Percentiles rank a stretch among this genome's conserved stretches.
Evolutionary conservation across 352 stramenopile genomes (phyloP).

Genomic region (Globisporangium megalacanthum): DNA sequence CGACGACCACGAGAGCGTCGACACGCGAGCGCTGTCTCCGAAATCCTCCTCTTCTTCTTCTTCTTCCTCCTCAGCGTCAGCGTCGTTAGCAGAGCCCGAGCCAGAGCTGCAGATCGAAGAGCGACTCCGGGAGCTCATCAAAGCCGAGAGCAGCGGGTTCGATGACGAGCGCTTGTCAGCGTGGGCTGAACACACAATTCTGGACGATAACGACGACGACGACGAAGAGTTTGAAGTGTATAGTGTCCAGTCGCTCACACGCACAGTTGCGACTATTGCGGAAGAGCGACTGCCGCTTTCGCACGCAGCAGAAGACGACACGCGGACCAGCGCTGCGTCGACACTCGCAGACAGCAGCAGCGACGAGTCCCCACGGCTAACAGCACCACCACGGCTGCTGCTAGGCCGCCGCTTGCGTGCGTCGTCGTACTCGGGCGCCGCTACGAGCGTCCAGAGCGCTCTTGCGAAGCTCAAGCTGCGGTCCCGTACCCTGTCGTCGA

Average conservation of each 20-base stretch:
- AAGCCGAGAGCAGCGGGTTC: not conserved
- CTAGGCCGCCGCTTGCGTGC: conserved; percentile 7
- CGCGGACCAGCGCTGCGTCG: conserved; percentile 12
- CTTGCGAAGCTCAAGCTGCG: conserved; percentile 15
- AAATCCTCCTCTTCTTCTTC: no score
- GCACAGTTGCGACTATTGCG: not conserved
- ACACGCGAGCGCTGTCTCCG: not conserved
- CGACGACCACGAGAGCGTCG: not conserved
- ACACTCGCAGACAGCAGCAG: conserved; percentile 10
- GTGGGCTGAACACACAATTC: not conserved
- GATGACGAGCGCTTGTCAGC: not conserved
- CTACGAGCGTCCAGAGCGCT: conserved; percentile 11
- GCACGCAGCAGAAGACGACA: conserved; percentile 3
- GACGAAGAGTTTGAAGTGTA: conserved; percentile 18
- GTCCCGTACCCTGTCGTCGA: conserved; percentile 12
- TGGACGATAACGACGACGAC: conserved; percentile 11
- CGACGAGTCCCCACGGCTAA: conserved; percentile 8
- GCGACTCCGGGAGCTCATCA: conserved; percentile 10
- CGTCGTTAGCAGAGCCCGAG: not conserved
- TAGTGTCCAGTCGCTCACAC: conserved; percentile 1
- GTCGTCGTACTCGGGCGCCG: conserved; percentile 9
- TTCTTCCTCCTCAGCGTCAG: not conserved
- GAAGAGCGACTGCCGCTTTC: not conserved
- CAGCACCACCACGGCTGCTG: not conserved
- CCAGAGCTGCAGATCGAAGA: conserved; percentile 8